These are phyloP conservation scores for Globisporangium okanoganense DNA, from an alignment of 352 stramenopile species.

Conservation along the genomic window DNA sequence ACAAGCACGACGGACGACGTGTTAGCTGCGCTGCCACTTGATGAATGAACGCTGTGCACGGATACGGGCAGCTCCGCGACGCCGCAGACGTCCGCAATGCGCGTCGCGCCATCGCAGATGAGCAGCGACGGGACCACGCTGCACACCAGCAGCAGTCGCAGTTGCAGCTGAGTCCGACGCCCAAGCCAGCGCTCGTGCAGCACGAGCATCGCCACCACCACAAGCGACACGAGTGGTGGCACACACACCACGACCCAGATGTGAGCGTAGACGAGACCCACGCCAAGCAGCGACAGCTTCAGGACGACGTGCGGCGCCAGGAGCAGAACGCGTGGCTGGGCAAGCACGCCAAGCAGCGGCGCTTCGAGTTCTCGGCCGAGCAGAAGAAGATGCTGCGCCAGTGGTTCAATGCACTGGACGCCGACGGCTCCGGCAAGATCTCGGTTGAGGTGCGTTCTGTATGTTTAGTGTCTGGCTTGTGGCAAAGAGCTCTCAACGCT, in stretches of 20 bases:
- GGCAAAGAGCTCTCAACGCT: no score
- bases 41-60: constrained; percentile 8
- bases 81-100: constrained; percentile 14
- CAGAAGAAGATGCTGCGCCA: constrained; percentile 75
- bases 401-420: constrained; percentile 73
- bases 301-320: constrained; percentile 51
- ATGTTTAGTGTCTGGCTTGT: no score
- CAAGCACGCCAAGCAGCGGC: constrained; percentile 53
- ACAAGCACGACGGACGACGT: no score
- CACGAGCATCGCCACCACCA: not conserved
- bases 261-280: constrained; percentile 11
- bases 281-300: constrained; percentile 27
- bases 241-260: constrained; percentile 20
- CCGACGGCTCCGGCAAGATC: constrained; percentile 67
- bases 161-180: not conserved
- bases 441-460: constrained; percentile 41
- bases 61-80: constrained; percentile 13
- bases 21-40: not conserved
- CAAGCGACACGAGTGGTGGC: constrained; percentile 32
- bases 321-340: constrained; percentile 70
- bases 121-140: not conserved
- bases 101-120: constrained; percentile 8
- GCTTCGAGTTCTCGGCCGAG: constrained; percentile 62
- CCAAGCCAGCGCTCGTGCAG: not conserved
- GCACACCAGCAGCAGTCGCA: not conserved